phyloP scores from a whole-genome alignment of 192 early-diverging fungal genomes.

The Pilobolus umbonatus region DNA sequence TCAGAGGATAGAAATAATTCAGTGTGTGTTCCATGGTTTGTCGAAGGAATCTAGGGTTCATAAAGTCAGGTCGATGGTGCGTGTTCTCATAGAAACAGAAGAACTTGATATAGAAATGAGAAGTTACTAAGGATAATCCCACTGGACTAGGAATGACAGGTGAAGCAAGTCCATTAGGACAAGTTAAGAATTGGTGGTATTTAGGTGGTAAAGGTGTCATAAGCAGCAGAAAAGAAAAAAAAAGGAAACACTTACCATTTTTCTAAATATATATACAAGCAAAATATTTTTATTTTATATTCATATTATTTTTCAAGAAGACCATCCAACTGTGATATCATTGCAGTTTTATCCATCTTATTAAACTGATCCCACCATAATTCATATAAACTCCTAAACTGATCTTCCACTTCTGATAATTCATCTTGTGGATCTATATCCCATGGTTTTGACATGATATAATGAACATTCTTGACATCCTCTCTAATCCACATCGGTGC shows the following conservation, averaged over 20 bases:
- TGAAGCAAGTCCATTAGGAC: not conserved
- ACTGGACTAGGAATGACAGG: not conserved
- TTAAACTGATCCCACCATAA: conserved; percentile 12
- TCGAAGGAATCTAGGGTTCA: not conserved
- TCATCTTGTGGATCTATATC: conserved; percentile 9
- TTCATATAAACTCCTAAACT: conserved; percentile 8
- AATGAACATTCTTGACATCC: conserved; percentile 39
- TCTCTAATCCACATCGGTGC: conserved; percentile 32
- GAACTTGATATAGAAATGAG: not conserved
- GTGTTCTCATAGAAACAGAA: not conserved
- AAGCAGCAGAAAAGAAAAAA: not conserved
- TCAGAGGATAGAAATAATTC: not conserved
- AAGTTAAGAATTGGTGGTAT: not conserved
- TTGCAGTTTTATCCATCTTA: not conserved
- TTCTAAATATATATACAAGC: not conserved
- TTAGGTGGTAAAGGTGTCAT: not conserved
- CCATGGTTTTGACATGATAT: conserved; percentile 44
- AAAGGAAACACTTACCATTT: no score
- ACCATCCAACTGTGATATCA: not conserved
- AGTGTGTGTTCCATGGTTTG: not conserved
- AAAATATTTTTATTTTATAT: not conserved
- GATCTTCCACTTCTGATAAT: not conserved
- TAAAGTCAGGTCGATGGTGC: not conserved
- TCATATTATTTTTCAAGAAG: not conserved
- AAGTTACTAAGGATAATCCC: not conserved